Base-by-base conservation (phyloP, 2,329 filamentous ascomycete species). In the Ceratocystis lukuohia region DNA sequence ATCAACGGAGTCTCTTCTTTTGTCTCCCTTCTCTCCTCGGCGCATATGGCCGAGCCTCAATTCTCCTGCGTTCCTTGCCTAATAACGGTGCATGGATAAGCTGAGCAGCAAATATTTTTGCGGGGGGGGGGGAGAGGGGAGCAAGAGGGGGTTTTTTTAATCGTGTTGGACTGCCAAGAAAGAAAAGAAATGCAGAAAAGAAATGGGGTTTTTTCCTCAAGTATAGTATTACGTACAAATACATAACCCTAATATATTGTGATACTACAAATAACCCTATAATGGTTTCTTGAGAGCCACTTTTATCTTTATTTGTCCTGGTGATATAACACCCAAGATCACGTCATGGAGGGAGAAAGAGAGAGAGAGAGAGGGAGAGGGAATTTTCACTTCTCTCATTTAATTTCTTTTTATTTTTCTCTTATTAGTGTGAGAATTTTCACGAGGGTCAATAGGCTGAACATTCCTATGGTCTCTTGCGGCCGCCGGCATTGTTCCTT, bases 11-110 rank as follows among this genome's bases (percentile, higher is more conserved):
- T 50, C 46, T 20, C 17, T 20, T 28, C 17, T 50, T 57, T 30
- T 25, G 22, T 28, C 30, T 33, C 15, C 15, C 46, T 50, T 50
- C 22, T 22, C 22, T 22, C 20, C 20, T 57, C 53, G 53, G 53
- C 53, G 22, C 25, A 57, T 57, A 57, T 57, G 22, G 53, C 53
- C 53, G 53, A 57, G 25, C 53, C 53, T 57, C 53, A 33, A 20
- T 10, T 22, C 22, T 50, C 46, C 22, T 50, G 46, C 46, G 22
- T 41, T 41, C 37, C 37, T 50, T 50, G n/a, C 22, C 53, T 30
- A 57, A 57, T 28, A 12, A 41, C 37, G 10, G 22, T 12, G 53
- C 53, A 57, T 57, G 53, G 53, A 57, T 57, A 41, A 22, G 12
- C 37, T 41, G 37, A 41, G 22, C 22, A 41, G 17, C 20, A n/a